Evolutionary conservation across 148 eudicot species (phyloP), one percentile per base, ranked within the genome.

Genomic region (Camellia sinensis): DNA sequence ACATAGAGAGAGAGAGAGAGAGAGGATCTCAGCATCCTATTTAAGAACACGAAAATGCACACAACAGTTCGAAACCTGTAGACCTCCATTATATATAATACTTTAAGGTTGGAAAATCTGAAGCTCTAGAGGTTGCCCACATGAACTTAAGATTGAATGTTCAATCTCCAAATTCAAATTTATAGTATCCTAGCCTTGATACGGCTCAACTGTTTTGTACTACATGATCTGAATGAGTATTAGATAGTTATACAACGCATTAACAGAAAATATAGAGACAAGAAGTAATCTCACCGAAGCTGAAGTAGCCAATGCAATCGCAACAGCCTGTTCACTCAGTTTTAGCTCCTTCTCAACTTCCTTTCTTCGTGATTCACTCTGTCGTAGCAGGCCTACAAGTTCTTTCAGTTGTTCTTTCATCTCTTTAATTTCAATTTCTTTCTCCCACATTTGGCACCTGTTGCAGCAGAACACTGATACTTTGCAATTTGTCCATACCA

Each of bases 361-460:
- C 82, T 90, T 96, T 87, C 98, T 90, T 21, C 93, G 91, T 56
- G 87, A 62, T 90, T 96, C 99, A 82, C 98, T 96, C 85, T 96
- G 99, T 79, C 95, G 82, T 78, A 96, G 77, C 68, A 96, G 82
- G 74, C 91, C 88, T 76, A 96, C 94, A 50, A 96, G 94, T 85
- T 96, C 99, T 85, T 94, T 94, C 74, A 93, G 87, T 69, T 94
- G 98, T 84, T 96, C 99, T 78, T 92, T 90, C 95, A 94, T 92
- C 84, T 96, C 99, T 80, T 90, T 96, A 80, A 87, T 83, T 71
- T 96, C 99, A 44, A 91, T 78, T 56, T 91, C 97, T 82, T 85
- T 90, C 79, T 96, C 99, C 89, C 90, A 96, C 65, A 88, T 43
- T 46, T 96, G 90, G 74, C 99, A 96, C 85, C 99, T 96, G 89